phyloP scores from a whole-genome alignment of 495 filamentous ascomycete genomes.

The Xylaria scruposa region DNA sequence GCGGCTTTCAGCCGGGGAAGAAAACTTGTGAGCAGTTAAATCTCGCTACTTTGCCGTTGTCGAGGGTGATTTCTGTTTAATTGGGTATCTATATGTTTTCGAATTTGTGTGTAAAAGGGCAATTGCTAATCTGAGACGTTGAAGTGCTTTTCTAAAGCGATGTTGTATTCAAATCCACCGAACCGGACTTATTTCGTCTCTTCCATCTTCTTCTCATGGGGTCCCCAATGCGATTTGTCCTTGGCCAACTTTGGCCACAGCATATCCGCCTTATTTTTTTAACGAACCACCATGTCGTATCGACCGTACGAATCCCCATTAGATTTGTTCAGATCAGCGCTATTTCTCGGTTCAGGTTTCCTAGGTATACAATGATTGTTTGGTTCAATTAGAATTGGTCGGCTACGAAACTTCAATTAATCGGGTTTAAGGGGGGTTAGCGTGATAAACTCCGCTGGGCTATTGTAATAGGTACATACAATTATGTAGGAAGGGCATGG shows the following conservation, averaged over 20 bases:
- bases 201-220: too few relatives aligned
- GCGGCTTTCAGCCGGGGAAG: slow-evolving; percentile 40
- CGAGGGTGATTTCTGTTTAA: background rate
- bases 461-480: background rate
- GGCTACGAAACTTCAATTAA: background rate
- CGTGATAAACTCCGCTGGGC: slow-evolving; percentile 2
- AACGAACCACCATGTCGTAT: background rate
- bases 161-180: background rate
- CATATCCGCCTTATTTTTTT: background rate
- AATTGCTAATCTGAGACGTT: slow-evolving; percentile 6
- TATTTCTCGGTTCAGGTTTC: background rate
- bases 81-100: background rate
- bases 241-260: background rate
- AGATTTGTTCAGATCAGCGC: background rate
- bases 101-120: background rate
- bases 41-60: background rate
- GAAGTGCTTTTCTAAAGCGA: slow-evolving; percentile 16
- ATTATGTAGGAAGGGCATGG: background rate
- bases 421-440: slow-evolving; percentile 16
- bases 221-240: background rate
- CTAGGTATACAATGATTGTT: background rate
- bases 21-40: slow-evolving; percentile 29
- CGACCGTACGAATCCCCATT: background rate
- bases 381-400: background rate
- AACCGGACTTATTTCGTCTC: background rate